Evolutionary conservation across 495 filamentous ascomycete genomes (phyloP).

Genomic region (Podospora pseudopauciseta): DNA sequence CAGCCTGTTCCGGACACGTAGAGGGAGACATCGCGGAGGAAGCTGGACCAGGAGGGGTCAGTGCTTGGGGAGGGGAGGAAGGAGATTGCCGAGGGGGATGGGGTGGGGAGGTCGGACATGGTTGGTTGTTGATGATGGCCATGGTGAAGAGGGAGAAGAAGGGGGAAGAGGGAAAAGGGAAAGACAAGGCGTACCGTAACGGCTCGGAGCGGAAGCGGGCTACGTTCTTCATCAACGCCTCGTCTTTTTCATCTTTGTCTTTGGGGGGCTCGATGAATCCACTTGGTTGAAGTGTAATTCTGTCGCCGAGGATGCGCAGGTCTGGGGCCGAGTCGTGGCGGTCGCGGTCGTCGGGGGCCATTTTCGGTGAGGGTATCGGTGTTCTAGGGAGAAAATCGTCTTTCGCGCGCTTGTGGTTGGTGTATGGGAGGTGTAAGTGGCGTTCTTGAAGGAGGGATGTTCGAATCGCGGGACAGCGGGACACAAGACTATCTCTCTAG

Average conservation of each 20-base stretch:
- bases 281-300: constrained; percentile 75
- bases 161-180: neutral
- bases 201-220: constrained; percentile 65
- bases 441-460: too few species aligned
- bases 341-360: constrained; percentile 21
- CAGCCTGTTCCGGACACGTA: constrained; percentile 89
- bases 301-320: constrained; percentile 73
- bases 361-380: neutral
- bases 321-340: constrained; percentile 62
- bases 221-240: constrained; percentile 75
- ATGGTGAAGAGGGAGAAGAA: neutral
- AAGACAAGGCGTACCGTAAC: constrained; percentile 41
- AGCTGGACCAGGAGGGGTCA: constrained; percentile 51
- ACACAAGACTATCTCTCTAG: too few species aligned
- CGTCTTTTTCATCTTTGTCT: constrained; percentile 51
- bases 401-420: neutral
- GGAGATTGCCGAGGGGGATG: constrained; percentile 20
- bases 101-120: constrained; percentile 13
- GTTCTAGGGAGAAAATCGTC: neutral
- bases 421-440: neutral
- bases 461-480: neutral
- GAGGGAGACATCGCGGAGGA: constrained; percentile 85
- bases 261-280: constrained; percentile 58
- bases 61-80: constrained; percentile 14
- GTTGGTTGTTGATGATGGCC: neutral